These are phyloP conservation scores for Globisporangium nunn DNA, from an alignment of 352 stramenopile species.

Conservation along the genomic window DNA sequence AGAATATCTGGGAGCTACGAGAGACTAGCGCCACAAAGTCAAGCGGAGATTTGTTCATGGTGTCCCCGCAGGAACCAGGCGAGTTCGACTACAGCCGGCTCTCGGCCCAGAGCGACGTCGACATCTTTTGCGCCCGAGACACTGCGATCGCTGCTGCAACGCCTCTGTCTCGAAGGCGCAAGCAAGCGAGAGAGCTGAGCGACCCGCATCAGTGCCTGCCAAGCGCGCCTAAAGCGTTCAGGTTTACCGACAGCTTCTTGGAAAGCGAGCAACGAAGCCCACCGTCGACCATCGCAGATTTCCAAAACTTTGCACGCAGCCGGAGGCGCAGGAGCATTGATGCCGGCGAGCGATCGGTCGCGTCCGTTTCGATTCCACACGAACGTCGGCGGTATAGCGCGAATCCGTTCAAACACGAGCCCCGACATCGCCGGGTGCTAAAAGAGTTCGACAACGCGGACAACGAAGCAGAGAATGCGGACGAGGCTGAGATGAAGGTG, in stretches of 20 bases:
- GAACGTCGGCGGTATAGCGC: not conserved
- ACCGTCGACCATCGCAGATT: slow-evolving; percentile 3
- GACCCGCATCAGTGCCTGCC: not conserved
- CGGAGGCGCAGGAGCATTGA: slow-evolving; percentile 6
- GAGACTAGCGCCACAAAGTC: not conserved
- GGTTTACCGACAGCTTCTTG: not conserved
- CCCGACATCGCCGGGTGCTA: not conserved
- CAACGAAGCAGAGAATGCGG: not conserved
- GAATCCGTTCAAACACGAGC: not conserved
- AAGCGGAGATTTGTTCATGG: not conserved
- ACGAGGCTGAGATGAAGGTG: not conserved
- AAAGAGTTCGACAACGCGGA: not conserved
- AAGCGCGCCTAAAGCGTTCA: not conserved
- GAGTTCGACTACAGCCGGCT: not conserved
- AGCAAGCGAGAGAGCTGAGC: not conserved
- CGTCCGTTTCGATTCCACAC: not conserved
- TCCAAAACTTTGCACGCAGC: slow-evolving; percentile 8
- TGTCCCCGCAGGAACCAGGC: not conserved
- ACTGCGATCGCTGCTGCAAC: not conserved
- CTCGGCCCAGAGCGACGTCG: not conserved
- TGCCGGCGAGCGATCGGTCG: not conserved
- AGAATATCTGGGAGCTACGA: not conserved
- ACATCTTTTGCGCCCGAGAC: not conserved
- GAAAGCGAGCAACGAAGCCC: not conserved
- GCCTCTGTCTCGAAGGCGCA: not conserved